Base-by-base conservation (phyloP, 805 yeast species). In the Candida ipomoeae region DNA sequence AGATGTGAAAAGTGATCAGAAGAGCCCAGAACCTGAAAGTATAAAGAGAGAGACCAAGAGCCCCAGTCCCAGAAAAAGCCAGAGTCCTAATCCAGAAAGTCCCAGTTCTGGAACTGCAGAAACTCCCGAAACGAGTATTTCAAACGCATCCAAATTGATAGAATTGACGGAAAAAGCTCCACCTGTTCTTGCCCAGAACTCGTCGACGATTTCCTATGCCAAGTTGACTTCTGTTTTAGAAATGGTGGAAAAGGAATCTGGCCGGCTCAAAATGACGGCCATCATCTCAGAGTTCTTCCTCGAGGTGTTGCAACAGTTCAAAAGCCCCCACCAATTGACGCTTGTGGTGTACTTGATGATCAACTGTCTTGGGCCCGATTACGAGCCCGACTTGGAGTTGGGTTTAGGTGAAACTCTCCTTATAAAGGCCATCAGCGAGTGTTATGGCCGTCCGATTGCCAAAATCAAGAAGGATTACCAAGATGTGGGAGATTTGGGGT, bases 361-460 rank as follows among this genome's bases (percentile, higher is more conserved):
- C 63, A 92, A 92, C 64, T 74, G 92, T 53, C 70, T 91, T 8
- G 97, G 97, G 0, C 99, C 99, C 0, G 99, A 94, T 65, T 94
- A 94, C 63, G 96, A 89, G 63, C 76, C 78, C 1, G 97, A 95
- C 31, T 71, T 92, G 50, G 99, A 94, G 62, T 73, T 94, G 23
- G 99, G 99, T 0, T 75, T 94, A 2, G 99, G 99, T 15, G 99
- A 94, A 66, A 83, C 95, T 2, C 64, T 94, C 10, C 71, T 94
- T 26, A 82, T 91, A 61, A 94, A 91, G 62, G 94, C 98, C 0
- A 81, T 94, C 38, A 83, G 90, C 34, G 96, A 88, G 62, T 82
- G 96, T 45, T 91, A 96, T 15, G 99, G 99, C 1, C 76, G 96
- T 49, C 78, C 91, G 0, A 57, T 81, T 0, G 71, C 82, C 2